A percentile compares a stretch with the other conserved stretches of the same genome.
These are phyloP conservation scores for Ottelia alismoides DNA, from an alignment of 106 monocot species.

Conservation along the genomic window DNA sequence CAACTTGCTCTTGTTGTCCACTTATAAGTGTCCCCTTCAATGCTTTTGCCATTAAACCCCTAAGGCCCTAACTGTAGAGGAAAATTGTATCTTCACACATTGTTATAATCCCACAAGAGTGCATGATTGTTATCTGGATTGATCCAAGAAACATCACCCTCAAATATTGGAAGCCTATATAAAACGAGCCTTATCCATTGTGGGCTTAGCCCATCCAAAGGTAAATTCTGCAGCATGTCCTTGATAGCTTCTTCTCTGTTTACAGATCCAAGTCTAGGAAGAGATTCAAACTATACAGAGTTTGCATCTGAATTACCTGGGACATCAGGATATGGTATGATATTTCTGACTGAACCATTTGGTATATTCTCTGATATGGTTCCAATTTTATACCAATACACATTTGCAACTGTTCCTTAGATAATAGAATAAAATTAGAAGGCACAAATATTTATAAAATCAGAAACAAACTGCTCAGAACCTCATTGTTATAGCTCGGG, in stretches of 20 bases:
- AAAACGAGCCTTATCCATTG: slow-evolving; percentile 84
- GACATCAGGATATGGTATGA: slow-evolving; percentile 17
- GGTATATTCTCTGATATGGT: slow-evolving; percentile 13
- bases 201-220: slow-evolving; percentile 58
- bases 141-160: slow-evolving; percentile 85
- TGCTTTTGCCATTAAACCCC: slow-evolving; percentile 74
- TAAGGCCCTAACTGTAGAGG: slow-evolving; percentile 63
- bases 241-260: slow-evolving; percentile 44
- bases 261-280: slow-evolving; percentile 48
- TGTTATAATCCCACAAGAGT: slow-evolving; percentile 84
- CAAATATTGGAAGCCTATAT: slow-evolving; percentile 65
- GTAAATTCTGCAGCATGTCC: slow-evolving; percentile 40
- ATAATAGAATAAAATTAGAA: slow-evolving; percentile 29
- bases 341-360: slow-evolving; percentile 12
- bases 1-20: slow-evolving; percentile 89
- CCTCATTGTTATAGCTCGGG: no score
- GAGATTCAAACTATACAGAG: slow-evolving; percentile 15
- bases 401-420: slow-evolving; percentile 12
- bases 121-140: slow-evolving; percentile 76
- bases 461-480: slow-evolving; percentile 48
- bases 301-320: slow-evolving; percentile 6
- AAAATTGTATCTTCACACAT: slow-evolving; percentile 91
- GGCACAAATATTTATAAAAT: slow-evolving; percentile 71
- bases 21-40: slow-evolving; percentile 77
- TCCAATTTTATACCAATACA: background rate